Percentiles rank a stretch among this genome's conserved stretches.
These are phyloP conservation scores for Colletotrichum chrysophilum DNA, from an alignment of 2,329 filamentous ascomycete genomes.

Conservation along the genomic window DNA sequence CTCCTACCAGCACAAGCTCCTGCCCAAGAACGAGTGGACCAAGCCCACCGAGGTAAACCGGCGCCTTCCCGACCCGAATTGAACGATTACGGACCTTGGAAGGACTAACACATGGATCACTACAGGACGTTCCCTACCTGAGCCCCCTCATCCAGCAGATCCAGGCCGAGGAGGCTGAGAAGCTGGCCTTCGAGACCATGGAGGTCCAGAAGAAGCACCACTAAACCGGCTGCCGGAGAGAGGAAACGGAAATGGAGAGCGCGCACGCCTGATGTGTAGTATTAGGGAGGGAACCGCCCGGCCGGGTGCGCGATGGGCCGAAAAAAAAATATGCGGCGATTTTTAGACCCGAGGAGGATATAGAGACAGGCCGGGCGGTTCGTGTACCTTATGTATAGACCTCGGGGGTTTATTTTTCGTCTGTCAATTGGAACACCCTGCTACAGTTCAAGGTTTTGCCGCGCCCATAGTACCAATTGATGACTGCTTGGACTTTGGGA, in stretches of 20 bases:
- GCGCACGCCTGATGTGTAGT: slow-evolving; percentile 21
- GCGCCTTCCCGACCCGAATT: background rate
- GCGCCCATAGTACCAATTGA: slow-evolving; percentile 11
- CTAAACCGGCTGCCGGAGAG: slow-evolving; percentile 12
- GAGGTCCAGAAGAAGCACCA: slow-evolving; percentile 54
- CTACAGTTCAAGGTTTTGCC: slow-evolving; percentile 10
- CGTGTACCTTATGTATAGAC: slow-evolving; percentile 26
- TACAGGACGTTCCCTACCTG: slow-evolving; percentile 60
- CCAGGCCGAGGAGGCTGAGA: slow-evolving; percentile 55
- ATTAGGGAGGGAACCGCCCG: slow-evolving; percentile 17
- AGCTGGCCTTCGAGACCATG: slow-evolving; percentile 56
- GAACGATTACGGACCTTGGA: background rate
- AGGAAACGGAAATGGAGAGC: background rate
- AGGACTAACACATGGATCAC: slow-evolving; percentile 21
- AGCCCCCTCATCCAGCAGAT: slow-evolving; percentile 57
- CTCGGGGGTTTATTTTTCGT: slow-evolving; percentile 18
- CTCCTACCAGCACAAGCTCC: slow-evolving; percentile 67
- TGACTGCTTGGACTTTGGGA: slow-evolving; percentile 1
- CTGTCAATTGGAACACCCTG: slow-evolving; percentile 21
- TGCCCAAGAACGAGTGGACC: slow-evolving; percentile 67
- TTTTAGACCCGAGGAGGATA: slow-evolving; percentile 4
- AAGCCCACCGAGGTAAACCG: slow-evolving; percentile 56
- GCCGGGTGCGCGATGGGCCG: slow-evolving; percentile 5
- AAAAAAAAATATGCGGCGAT: background rate
- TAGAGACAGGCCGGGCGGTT: slow-evolving; percentile 13